Conservation (phyloP, 306 rosid species). For the Mucuna pruriens region DNA sequence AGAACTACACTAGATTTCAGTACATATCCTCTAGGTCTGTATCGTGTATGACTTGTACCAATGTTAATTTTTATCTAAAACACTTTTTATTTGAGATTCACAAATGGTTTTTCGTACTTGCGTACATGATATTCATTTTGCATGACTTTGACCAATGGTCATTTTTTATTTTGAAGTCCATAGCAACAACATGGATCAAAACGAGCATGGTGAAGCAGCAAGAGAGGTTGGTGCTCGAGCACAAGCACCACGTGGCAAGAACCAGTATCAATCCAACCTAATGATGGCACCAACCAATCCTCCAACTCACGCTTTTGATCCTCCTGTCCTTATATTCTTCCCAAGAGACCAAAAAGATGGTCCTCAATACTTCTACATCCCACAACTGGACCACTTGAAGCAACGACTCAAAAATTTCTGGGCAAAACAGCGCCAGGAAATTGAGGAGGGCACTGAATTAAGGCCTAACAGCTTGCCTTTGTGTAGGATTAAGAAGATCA, state of each 20-base stretch:
- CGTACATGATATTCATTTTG: background rate
- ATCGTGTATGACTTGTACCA: background rate
- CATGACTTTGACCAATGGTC: background rate
- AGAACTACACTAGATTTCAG: no score
- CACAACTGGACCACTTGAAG: conserved; percentile 53
- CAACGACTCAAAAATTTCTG: conserved; percentile 58
- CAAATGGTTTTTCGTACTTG: background rate
- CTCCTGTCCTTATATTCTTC: conserved; percentile 42
- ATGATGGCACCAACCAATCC: conserved; percentile 43
- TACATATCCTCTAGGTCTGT: background rate
- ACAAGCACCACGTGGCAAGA: conserved; percentile 41
- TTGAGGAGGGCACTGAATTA: conserved; percentile 47
- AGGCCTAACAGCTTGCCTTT: conserved; percentile 57
- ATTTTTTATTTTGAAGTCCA: background rate
- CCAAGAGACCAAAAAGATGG: conserved; percentile 46
- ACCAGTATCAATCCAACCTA: conserved; percentile 48
- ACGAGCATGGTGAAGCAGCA: conserved; percentile 43
- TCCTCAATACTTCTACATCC: conserved; percentile 47
- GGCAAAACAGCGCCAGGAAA: conserved; percentile 50
- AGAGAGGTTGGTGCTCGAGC: conserved; percentile 29
- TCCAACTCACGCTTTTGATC: conserved; percentile 42
- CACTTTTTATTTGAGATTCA: background rate
- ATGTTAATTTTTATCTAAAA: background rate
- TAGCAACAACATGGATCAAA: conserved; percentile 54
- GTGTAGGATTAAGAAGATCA: conserved; percentile 70